Percentiles rank a stretch among this genome's conserved stretches.
Conservation (phyloP, 352 stramenopile genomes). For the Thalassiosira pacifica region DNA sequence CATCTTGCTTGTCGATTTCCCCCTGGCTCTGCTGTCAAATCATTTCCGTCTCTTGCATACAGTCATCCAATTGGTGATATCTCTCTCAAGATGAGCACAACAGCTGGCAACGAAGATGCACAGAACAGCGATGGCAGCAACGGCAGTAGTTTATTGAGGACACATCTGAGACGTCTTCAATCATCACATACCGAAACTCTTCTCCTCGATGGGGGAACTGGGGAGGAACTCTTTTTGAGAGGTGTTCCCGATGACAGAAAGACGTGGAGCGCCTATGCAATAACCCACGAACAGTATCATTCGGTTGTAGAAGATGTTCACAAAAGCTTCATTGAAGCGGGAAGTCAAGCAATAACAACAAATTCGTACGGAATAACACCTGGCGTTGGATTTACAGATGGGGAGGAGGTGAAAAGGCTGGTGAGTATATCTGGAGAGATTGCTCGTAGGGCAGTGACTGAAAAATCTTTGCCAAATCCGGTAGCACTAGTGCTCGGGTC, state of each 20-base stretch:
- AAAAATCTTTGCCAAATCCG: slow-evolving; percentile 7
- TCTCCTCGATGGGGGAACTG: slow-evolving; percentile 91
- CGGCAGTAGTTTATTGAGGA: slow-evolving; percentile 4
- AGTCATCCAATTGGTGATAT: neutral
- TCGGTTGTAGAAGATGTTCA: slow-evolving; percentile 88
- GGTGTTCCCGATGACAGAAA: slow-evolving; percentile 90
- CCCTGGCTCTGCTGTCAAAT: neutral
- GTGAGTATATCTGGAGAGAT: slow-evolving; percentile 80
- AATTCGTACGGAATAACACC: slow-evolving; percentile 93
- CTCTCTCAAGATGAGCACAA: neutral
- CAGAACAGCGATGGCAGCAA: neutral
- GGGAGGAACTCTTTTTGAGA: slow-evolving; percentile 91
- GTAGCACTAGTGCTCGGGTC: slow-evolving; percentile 88
- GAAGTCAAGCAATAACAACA: slow-evolving; percentile 89
- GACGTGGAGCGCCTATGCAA: slow-evolving; percentile 90
- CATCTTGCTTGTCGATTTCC: neutral
- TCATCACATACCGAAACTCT: slow-evolving; percentile 59
- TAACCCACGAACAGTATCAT: slow-evolving; percentile 88
- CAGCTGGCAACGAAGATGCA: neutral
- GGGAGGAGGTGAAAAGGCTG: slow-evolving; percentile 85
- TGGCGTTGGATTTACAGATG: slow-evolving; percentile 88
- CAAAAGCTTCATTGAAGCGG: slow-evolving; percentile 88
- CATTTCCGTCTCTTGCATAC: neutral
- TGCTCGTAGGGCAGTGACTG: slow-evolving; percentile 76
- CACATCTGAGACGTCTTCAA: slow-evolving; percentile 50